phyloP scores from a whole-genome alignment of 768 basidiomycete genomes.

The Phaeolepiota aurea region DNA sequence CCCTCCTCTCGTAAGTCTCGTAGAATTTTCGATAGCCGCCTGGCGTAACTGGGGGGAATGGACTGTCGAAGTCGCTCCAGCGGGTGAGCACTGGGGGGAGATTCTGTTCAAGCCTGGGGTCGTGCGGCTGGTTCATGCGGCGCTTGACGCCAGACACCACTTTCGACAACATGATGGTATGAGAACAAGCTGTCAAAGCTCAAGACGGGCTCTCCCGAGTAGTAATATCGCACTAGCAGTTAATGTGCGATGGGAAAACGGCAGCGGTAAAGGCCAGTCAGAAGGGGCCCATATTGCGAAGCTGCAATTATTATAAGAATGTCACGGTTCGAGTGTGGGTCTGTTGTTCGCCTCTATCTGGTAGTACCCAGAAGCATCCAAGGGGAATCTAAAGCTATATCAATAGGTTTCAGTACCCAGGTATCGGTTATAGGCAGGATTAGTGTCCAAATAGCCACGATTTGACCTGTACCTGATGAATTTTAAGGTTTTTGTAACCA shows the following conservation, averaged over 20 bases:
- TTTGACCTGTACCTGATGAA: neutral
- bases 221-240: no score
- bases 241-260: no score
- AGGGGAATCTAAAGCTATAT: neutral
- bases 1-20: slow-evolving; percentile 10
- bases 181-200: neutral
- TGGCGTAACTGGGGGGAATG: slow-evolving; percentile 28
- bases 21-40: slow-evolving; percentile 37
- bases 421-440: neutral
- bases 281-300: neutral
- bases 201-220: neutral
- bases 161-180: slow-evolving; percentile 19
- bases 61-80: slow-evolving; percentile 25
- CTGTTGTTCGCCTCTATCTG: neutral
- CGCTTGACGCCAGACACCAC: slow-evolving; percentile 17
- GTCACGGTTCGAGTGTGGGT: neutral
- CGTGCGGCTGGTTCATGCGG: slow-evolving; percentile 10
- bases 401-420: no score
- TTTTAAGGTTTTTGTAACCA: neutral
- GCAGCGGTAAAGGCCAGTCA: neutral
- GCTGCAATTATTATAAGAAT: neutral
- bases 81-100: slow-evolving; percentile 27
- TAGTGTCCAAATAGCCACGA: neutral
- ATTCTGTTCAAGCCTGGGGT: slow-evolving; percentile 3
- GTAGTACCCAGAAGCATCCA: neutral